Conservation (phyloP, 148 eudicot species). For the Salicornia ramosissima region DNA sequence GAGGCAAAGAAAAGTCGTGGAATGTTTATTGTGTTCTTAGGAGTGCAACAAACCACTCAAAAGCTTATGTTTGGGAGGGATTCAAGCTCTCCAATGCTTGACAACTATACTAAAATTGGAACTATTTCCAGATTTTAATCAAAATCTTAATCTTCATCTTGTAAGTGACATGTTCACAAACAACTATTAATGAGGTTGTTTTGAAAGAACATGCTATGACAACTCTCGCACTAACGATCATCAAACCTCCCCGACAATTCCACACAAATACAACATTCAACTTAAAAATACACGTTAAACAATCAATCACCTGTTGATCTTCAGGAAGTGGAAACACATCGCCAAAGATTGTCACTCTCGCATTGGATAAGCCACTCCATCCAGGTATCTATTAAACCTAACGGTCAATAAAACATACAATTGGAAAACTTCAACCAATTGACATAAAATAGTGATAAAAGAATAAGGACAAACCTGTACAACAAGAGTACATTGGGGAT, state of each 20-base stretch:
- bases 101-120: no score
- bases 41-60: no score
- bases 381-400: conserved; percentile 80
- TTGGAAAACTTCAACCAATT: conserved; percentile 20
- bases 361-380: conserved; percentile 99
- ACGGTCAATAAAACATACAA: conserved; percentile 32
- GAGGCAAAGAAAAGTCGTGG: no score
- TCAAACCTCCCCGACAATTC: not conserved
- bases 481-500: conserved; percentile 91
- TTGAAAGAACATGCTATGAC: not conserved
- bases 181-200: not conserved
- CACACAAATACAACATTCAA: not conserved
- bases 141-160: no score
- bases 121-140: no score
- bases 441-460: not conserved
- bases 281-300: not conserved
- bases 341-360: conserved; percentile 93
- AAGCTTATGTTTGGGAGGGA: no score
- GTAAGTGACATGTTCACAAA: not conserved
- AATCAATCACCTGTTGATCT: conserved; percentile 66
- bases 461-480: conserved; percentile 67
- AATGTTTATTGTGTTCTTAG: no score
- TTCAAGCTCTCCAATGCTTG: no score
- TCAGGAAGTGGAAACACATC: conserved; percentile 89
- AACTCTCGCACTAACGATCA: not conserved